Percentiles rank a stretch among this genome's conserved stretches.
Conservation (phyloP, 345 rosid species). For the Citrus australasica region DNA sequence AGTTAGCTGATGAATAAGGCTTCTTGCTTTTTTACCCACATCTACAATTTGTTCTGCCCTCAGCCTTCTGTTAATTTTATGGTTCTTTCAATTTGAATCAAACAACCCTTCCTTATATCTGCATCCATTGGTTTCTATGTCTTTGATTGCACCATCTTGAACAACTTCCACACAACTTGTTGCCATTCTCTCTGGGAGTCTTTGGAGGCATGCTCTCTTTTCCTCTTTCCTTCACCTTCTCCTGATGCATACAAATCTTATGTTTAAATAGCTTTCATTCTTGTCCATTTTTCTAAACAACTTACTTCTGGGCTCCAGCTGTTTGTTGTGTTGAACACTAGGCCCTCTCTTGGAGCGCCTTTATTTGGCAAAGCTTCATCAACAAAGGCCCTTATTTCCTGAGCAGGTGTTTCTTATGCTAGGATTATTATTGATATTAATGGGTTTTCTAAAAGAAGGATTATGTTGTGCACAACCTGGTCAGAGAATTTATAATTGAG, state of each 20-base stretch:
- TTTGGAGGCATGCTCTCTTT: neutral
- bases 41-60: neutral
- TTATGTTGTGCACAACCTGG: neutral
- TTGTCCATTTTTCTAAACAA: too few species aligned
- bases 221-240: neutral
- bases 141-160: neutral
- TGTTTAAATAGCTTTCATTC: neutral
- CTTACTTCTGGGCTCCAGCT: neutral
- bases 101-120: neutral
- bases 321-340: neutral
- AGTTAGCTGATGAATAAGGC: neutral
- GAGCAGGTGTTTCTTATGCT: neutral
- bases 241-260: neutral
- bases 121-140: neutral
- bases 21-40: neutral
- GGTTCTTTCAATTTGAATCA: neutral
- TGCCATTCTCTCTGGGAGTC: neutral
- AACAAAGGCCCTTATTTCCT: neutral
- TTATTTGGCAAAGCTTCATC: neutral
- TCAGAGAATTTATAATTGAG: neutral
- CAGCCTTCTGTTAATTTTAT: neutral
- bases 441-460: neutral
- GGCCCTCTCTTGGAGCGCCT: neutral
- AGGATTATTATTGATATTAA: neutral
- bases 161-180: neutral